Evolutionary conservation across 2,329 filamentous ascomycete species (phyloP), one percentile per base, ranked within the genome.

Genomic region (Knufia fluminis): DNA sequence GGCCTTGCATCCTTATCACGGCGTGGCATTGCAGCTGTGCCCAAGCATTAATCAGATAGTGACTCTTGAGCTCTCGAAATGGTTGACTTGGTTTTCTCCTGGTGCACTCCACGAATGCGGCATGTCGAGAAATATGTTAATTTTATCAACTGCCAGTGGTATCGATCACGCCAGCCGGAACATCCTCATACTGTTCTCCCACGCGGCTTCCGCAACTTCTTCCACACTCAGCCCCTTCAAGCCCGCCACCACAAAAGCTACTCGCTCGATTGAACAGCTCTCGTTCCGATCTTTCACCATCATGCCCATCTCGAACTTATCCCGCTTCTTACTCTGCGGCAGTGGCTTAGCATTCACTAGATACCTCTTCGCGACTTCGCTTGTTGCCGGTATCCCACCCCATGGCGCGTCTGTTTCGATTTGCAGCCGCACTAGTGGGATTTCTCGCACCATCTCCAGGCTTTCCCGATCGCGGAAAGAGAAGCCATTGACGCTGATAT

Each of bases 281-380:
- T 77, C 73, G 52, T 76, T 76, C 26, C 47, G 6, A 19, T 22
- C 47, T 23, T 76, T 77, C 1, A 77, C 65, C 71, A 76, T 74
- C 26, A 62, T 61, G 0, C 65, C 67, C 6, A 53, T 31, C 42
- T 70, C 64, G 53, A 72, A 77, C 55, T 72, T 75, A 39, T 75
- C 71, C 53, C 66, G 70, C 61, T 77, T 76, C 63, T 72, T 72
- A 7, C 64, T 67, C 14, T 59, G 54, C 3, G 70, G 68, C 40
- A 72, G 49, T 4, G 64, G 57, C 4, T 59, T 59, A 9, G 67
- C 68, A 38, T 68, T 64, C 12, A 43, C 53, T n/a, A 73, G 56
- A 49, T 71, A 76, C 10, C 58, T 60, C 54, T 67, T 50, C 2
- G 60, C 74, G 14, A 66, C 65, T 0, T 70, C 60, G 40, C 70